Conservation (phyloP, 2,329 filamentous ascomycete species). For the Chaetomium globosum region DNA sequence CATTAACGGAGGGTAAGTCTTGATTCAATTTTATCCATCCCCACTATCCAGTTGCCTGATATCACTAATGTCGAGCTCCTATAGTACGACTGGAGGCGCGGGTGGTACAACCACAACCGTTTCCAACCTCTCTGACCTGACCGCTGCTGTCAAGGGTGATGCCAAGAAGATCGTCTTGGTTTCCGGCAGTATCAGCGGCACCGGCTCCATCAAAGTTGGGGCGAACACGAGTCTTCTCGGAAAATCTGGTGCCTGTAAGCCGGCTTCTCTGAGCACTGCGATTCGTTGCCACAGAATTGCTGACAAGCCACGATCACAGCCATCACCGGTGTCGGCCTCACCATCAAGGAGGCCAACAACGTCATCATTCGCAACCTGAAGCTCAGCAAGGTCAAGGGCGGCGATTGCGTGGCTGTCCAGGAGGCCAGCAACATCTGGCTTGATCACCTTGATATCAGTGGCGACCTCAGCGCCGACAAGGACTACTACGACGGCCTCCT, state of each 20-base stretch:
- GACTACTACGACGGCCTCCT: slow-evolving; percentile 20
- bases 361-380: slow-evolving; percentile 19
- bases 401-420: slow-evolving; percentile 15
- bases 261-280: too few species aligned
- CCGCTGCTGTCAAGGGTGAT: slow-evolving; percentile 12
- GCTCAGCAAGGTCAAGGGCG: slow-evolving; percentile 15
- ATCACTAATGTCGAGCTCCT: neutral
- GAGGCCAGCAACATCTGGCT: slow-evolving; percentile 19
- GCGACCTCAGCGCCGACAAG: slow-evolving; percentile 11
- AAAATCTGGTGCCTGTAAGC: slow-evolving; percentile 11
- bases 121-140: slow-evolving; percentile 5
- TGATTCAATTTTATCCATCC: too few species aligned
- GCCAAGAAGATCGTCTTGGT: slow-evolving; percentile 18
- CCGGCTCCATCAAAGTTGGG: slow-evolving; percentile 5
- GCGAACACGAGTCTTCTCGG: slow-evolving; percentile 19
- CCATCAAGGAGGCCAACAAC: slow-evolving; percentile 13
- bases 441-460: slow-evolving; percentile 18
- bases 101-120: slow-evolving; percentile 18
- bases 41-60: too few species aligned
- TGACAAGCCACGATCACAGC: slow-evolving; percentile 4
- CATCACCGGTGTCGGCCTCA: slow-evolving; percentile 14
- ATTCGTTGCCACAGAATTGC: neutral
- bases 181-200: slow-evolving; percentile 13
- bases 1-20: slow-evolving; percentile 16
- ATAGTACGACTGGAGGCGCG: slow-evolving; percentile 13